Evolutionary conservation across 805 yeast species (phyloP).

Genomic region (Metschnikowia continentalis): DNA sequence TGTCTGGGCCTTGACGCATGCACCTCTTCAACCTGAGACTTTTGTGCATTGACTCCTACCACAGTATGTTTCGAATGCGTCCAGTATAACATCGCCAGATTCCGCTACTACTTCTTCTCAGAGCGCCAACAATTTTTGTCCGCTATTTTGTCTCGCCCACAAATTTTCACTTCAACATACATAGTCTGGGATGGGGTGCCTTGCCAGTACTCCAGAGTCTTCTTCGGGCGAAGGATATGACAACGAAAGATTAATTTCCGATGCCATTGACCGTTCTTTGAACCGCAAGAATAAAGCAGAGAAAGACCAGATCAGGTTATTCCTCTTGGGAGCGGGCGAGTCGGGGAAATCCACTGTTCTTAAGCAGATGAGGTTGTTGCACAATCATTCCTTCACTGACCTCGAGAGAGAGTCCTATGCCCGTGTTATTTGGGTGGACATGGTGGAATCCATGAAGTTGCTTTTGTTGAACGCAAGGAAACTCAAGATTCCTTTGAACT

Average conservation of each 20-base stretch:
- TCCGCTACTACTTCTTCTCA: background rate
- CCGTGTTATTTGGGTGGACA: conserved; percentile 90
- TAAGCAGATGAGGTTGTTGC: conserved; percentile 81
- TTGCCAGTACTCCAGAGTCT: conserved; percentile 44
- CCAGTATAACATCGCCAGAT: background rate
- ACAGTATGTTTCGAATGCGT: background rate
- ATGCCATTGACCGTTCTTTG: conserved; percentile 60
- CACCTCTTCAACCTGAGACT: background rate
- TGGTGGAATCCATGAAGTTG: conserved; percentile 75
- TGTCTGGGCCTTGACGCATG: background rate
- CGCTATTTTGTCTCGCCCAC: background rate
- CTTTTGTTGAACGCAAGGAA: conserved; percentile 72
- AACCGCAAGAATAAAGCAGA: conserved; percentile 48
- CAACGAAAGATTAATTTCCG: conserved; percentile 51
- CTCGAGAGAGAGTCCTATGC: conserved; percentile 77
- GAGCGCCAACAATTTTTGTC: background rate
- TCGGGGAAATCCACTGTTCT: conserved; percentile 91
- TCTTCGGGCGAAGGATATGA: conserved; percentile 47
- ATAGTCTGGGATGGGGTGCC: conserved; percentile 62
- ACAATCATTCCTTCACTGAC: conserved; percentile 77
- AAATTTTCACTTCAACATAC: background rate
- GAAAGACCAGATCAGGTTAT: conserved; percentile 60
- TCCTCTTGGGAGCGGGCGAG: conserved; percentile 92
- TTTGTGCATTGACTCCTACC: background rate
- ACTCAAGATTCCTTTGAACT: conserved; percentile 58